Evolutionary conservation across 768 basidiomycete genomes (phyloP).

Genomic region (Suillus ampliporus): DNA sequence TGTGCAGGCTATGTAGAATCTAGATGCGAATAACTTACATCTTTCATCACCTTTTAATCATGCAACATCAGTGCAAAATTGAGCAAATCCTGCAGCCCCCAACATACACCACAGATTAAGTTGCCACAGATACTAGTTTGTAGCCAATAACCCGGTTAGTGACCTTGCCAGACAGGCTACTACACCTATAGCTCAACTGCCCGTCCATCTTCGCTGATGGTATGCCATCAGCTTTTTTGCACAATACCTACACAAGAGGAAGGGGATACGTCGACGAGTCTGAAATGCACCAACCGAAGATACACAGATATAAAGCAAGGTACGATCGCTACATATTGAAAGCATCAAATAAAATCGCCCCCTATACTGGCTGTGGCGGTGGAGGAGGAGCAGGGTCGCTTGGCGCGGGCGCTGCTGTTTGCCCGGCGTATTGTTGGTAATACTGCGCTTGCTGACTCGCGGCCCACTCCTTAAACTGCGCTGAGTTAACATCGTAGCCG

Average conservation of each 20-base stretch:
- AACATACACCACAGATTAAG: no score
- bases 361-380: conserved; percentile 33
- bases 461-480: conserved; percentile 83
- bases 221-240: not conserved
- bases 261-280: not conserved
- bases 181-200: not conserved
- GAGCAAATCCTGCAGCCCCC: no score
- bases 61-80: not conserved
- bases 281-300: conserved; percentile 18
- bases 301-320: conserved; percentile 42
- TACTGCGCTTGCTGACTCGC: conserved; percentile 71
- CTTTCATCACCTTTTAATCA: not conserved
- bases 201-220: not conserved
- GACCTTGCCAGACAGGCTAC: no score
- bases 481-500: conserved; percentile 85
- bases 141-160: not conserved
- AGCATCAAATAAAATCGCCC: not conserved
- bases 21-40: not conserved
- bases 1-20: no score
- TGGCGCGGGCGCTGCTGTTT: conserved; percentile 39
- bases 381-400: conserved; percentile 26
- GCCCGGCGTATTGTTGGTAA: conserved; percentile 72
- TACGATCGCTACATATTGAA: conserved; percentile 27
- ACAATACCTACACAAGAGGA: not conserved
- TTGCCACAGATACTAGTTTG: not conserved